Base-by-base conservation (phyloP, 192 early-diverging fungal genomes). In the Jimgerdemannia lactiflua region DNA sequence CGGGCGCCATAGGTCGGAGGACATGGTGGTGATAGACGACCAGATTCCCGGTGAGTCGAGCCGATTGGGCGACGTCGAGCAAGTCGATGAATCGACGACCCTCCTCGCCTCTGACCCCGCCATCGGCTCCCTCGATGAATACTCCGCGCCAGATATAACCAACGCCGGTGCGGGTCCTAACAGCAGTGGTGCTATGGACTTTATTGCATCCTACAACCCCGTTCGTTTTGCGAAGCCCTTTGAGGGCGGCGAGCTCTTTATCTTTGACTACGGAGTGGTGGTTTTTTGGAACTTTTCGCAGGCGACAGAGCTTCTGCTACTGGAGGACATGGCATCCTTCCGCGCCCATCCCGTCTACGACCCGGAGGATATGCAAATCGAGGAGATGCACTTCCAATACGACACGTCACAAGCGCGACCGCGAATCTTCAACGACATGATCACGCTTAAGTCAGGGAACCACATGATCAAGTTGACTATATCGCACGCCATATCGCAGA, bases 341-440 rank as follows among this genome's bases (percentile, higher is more conserved):
- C 71, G 79, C 4, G 67, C 83, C 43, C 78, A 83, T 29, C 79
- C 81, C 63, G 74, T 88, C 42, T 73, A 75, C 69, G 81, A 83
- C 39, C 78, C 80, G 42, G 86, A 85, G 4, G 91, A 92, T 72
- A 78, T 89, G 14, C 89, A 93, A 75, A 87, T 86, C 44, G 93
- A 95, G 70, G 91, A 93, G 69, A 91, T 95, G 79, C 90, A 92
- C 68, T 95, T 93, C 74, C 92, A 95, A 78, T 95, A 95, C 72
- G 93, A 93, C 74, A 85, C 79, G 43, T 91, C 80, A 4, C 77
- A 77, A 40, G 77, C 65, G 20, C 88, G 91, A 68, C 92, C 94
- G 8, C 77, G 94, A 10, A 94, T 95, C 42, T 95, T 91, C 83
- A 94, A 95, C 75, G 94, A 95, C 69, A 93, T 95, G 89, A 95